Base-by-base conservation (phyloP, 2,329 filamentous ascomycete species). In the Xylaria sp. region DNA sequence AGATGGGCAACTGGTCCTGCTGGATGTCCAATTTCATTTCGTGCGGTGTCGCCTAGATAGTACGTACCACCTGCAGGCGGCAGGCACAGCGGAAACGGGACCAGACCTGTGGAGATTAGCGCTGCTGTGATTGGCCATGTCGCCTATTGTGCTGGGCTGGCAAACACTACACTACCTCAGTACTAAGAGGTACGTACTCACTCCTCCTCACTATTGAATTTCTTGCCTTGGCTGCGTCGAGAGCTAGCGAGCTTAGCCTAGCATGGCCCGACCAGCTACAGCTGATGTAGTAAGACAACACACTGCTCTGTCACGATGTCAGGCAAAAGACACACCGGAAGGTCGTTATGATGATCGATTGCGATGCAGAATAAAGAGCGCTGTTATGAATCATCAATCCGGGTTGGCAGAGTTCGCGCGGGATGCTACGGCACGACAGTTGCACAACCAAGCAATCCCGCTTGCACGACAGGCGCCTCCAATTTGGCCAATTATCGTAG, bases 21-120 rank as follows among this genome's bases (percentile, higher is more conserved):
- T 47, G 41, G 35, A 41, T 4, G 33, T 60, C 40, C 44, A 61
- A 61, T 63, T 48, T 60, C 46, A 53, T 46, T 60, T 58, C 15
- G 35, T 29, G 21, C 21, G 33, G 3, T 19, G 37, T 53, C 31
- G 21, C 29, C 4, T 19, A 33, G 31, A 19, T 10, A 15, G 37
- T 33, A 48, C 13, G 31, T 35, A 6, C 37, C n/a, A 29, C 31
- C 44, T 60, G 57, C 43, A 54, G 57, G 52, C 57, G 48, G 53
- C 57, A 40, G 57, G 57, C 61, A 60, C 53, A 59, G 61, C 48
- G 43, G 35, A n/a, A 29, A 8, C 29, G 25, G 33, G 19, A 23
- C 13, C 11, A 17, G 19, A 6, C 17, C n/a, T 21, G 47, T 54
- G 61, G 57, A 61, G 48, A 58, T 55, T 46, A 49, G 29, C 43